Base-by-base conservation (phyloP, 192 early-diverging fungal genomes). In the Podila epigama region DNA sequence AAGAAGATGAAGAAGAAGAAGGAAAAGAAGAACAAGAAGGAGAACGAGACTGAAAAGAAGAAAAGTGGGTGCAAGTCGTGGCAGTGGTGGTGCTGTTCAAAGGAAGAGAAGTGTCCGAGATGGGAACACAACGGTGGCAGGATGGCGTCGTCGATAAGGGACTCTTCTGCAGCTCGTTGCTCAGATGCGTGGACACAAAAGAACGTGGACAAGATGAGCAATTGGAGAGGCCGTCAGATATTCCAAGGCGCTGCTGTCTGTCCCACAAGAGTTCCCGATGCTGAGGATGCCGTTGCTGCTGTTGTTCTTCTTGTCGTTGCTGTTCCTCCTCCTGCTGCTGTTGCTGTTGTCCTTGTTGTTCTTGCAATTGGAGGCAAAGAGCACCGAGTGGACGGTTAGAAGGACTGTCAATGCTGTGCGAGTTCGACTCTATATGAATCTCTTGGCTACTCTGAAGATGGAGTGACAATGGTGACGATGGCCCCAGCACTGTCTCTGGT, bases 141-240 rank as follows among this genome's bases (percentile, higher is more conserved):
- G 44, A 48, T 16, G n/a, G 4, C n/a, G 5, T 22, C 13, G 29
- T 29, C 13, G 51, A 22, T 28, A 53, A 9, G 29, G 52, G 11
- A 27, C 25, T 54, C 25, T 1, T 54, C 18, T 48, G 16, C 44
- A 48, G n/a, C n/a, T n/a, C n/a, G n/a, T n/a, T n/a, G n/a, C n/a
- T n/a, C n/a, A n/a, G n/a, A n/a, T n/a, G 44, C 29, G 32, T 57
- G 16, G 35, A 34, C 15, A 54, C 10, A 13, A 28, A 54, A 8
- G 32, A 57, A 57, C 55, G 55, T 57, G 55, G 55, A 57, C 55
- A 34, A 33, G 55, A 33, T 18, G 55, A 15, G 32, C 29, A 57
- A 10, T 57, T 18, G 32, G 55, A 57, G 31, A 28, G 16, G 29
- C 9, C 29, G 52, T 32, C 29, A 15, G 25, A 29, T 48, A 8